These are phyloP conservation scores for Fraxinus xanthoxyloides DNA, from an alignment of 305 asterid genomes.

Conservation along the genomic window DNA sequence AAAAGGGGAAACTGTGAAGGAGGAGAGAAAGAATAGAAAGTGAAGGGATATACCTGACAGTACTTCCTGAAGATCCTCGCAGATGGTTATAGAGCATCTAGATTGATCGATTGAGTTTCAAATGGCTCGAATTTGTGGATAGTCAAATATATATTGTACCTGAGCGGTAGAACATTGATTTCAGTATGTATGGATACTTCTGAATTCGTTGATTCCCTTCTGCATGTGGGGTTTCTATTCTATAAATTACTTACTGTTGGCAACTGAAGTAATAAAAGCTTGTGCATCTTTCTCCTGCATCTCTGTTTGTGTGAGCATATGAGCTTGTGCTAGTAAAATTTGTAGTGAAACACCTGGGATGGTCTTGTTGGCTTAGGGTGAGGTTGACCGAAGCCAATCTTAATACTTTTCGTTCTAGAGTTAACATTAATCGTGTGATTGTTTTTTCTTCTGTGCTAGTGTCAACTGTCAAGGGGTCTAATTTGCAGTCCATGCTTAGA, in stretches of 20 bases:
- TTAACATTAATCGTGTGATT: not conserved
- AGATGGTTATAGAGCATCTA: not conserved
- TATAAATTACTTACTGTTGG: not conserved
- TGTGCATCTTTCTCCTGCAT: not conserved
- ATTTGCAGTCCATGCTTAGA: not conserved
- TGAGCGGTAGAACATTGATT: not conserved
- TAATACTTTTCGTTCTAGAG: not conserved
- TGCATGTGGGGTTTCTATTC: not conserved
- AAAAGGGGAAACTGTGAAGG: constrained; percentile 65
- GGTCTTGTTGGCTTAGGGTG: not conserved
- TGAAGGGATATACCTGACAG: constrained; percentile 17
- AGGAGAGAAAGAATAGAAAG: constrained; percentile 57
- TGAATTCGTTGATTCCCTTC: not conserved
- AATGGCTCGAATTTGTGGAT: constrained; percentile 6
- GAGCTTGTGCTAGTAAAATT: not conserved
- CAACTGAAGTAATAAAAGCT: not conserved
- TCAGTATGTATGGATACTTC: constrained; percentile 21
- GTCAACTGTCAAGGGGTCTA: not conserved
- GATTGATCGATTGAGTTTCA: constrained; percentile 19
- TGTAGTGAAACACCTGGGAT: not conserved
- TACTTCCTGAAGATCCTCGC: not conserved
- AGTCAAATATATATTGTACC: constrained; percentile 5
- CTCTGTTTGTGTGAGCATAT: not conserved
- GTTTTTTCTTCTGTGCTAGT: not conserved
- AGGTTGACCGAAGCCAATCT: not conserved